Evolutionary conservation across 2,329 filamentous ascomycete species (phyloP).

Genomic region (Dryadomyces quercus-mongolicae): DNA sequence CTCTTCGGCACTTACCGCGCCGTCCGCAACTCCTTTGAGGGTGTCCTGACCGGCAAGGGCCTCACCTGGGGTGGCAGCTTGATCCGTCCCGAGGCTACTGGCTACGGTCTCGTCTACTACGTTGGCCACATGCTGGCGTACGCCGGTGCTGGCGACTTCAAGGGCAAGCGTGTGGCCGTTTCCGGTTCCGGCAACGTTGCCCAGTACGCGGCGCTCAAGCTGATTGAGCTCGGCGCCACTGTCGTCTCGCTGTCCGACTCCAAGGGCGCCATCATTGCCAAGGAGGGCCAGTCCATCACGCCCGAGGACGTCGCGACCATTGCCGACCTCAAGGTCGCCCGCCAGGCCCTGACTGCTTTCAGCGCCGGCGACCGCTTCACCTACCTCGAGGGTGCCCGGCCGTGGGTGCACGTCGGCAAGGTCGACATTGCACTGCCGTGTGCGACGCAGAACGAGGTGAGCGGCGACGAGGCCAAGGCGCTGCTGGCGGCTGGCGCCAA

Average conservation of each 20-base stretch:
- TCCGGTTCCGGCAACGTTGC: conserved; percentile 97
- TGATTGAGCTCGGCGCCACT: conserved; percentile 86
- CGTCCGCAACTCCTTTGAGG: conserved; percentile 83
- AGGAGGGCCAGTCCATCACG: conserved; percentile 55
- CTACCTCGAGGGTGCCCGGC: conserved; percentile 77
- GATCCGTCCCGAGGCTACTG: conserved; percentile 90
- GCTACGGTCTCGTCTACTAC: conserved; percentile 94
- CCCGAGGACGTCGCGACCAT: conserved; percentile 70
- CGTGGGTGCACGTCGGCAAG: conserved; percentile 81
- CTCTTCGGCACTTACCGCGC: conserved; percentile 91
- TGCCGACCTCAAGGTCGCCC: conserved; percentile 74
- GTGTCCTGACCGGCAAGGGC: conserved; percentile 93
- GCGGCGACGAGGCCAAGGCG: conserved; percentile 73
- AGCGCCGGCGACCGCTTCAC: conserved; percentile 55
- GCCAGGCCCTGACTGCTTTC: conserved; percentile 68
- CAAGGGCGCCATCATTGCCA: conserved; percentile 70
- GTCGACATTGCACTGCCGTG: conserved; percentile 87
- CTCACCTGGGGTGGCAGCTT: conserved; percentile 82
- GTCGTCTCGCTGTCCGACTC: conserved; percentile 92
- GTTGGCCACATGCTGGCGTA: conserved; percentile 92
- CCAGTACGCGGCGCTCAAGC: conserved; percentile 93
- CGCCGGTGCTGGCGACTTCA: conserved; percentile 73
- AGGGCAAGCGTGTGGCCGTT: conserved; percentile 87
- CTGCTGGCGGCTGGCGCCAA: conserved; percentile 65
- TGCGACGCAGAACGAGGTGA: conserved; percentile 97